Base-by-base conservation (phyloP, 169 alveolate species). In the Eimeria mitis region DNA sequence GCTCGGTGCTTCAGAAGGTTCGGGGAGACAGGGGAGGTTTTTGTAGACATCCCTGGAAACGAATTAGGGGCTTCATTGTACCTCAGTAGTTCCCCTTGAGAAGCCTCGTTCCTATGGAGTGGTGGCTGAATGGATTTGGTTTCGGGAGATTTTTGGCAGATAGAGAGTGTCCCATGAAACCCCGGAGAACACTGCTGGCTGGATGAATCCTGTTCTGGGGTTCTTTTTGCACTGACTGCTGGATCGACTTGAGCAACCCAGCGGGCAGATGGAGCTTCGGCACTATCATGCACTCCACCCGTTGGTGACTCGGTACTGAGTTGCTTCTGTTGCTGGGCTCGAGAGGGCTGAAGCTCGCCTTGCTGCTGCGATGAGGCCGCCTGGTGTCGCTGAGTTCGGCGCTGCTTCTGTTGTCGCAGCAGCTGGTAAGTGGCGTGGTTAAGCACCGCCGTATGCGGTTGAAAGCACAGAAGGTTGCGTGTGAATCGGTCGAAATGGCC, bases 401-500 rank as follows among this genome's bases (percentile, higher is more conserved):
- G 81, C 63, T 63, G 92, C 63, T 61, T 34, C 61, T 85, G 92
- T 81, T 85, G 92, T 44, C 25, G 76, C 59, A 85, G 65, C 21
- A 61, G 42, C 42, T 71, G 92, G 47, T 61, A 56, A 0, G 92
- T 85, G 63, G 79, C 54, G 65, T 85, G 81, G 52, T 85, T 85
- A 1, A 85, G 61, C 40, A 85, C 92, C 34, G 92, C 92, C 1
- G 92, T 85, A 28, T 85, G 92, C 42, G 92, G 92, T 71, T 85
- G 92, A 28, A 85, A 85, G 25, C 92, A 61, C 0, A 85, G 76
- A 9, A 85, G 81, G 92, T 85, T 85, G 37, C 92, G 76, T 1
- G 79, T 85, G 23, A 85, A 85, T 9, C 92, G 56, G 44, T 85
- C 92, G 31, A 85, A 85, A 49, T 85, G 92, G 44, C 92, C 92